These are phyloP conservation scores for Suillus sp. DNA, from an alignment of 768 basidiomycete genomes.

Conservation along the genomic window DNA sequence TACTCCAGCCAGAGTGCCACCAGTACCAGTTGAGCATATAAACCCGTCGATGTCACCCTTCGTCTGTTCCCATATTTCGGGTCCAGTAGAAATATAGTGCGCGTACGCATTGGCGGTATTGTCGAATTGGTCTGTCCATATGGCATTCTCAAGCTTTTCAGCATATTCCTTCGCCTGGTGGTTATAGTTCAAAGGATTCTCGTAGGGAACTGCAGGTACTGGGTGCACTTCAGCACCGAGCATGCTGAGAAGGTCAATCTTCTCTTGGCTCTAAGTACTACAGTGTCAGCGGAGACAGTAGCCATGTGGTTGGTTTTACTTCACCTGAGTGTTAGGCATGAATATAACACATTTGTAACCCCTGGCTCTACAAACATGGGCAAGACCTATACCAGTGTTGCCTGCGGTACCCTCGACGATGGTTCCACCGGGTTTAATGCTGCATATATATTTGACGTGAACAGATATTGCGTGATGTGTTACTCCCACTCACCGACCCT, in stretches of 20 bases:
- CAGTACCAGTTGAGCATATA: slow-evolving; percentile 92
- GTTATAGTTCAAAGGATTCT: slow-evolving; percentile 95
- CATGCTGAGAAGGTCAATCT: slow-evolving; percentile 97
- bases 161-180: slow-evolving; percentile 95
- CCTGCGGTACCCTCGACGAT: slow-evolving; percentile 98
- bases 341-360: slow-evolving; percentile 99
- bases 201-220: slow-evolving; percentile 95
- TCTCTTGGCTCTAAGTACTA: slow-evolving; percentile 81
- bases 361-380: slow-evolving; percentile 88
- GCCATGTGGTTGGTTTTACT: slow-evolving; percentile 29
- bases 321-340: slow-evolving; percentile 93
- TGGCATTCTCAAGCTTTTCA: slow-evolving; percentile 67
- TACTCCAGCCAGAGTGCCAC: slow-evolving; percentile 91
- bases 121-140: slow-evolving; percentile 99
- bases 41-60: slow-evolving; percentile 83
- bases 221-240: slow-evolving; percentile 96
- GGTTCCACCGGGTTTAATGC: slow-evolving; percentile 90
- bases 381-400: slow-evolving; percentile 96
- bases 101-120: slow-evolving; percentile 88
- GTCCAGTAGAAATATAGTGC: slow-evolving; percentile 90
- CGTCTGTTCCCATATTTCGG: slow-evolving; percentile 95
- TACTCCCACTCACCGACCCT: slow-evolving; percentile 63
- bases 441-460: slow-evolving; percentile 26
- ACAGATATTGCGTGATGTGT: neutral
- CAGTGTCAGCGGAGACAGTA: neutral